phyloP scores from a whole-genome alignment of 1,284 basidiomycete genomes.

The Irpex rosettiformis region DNA sequence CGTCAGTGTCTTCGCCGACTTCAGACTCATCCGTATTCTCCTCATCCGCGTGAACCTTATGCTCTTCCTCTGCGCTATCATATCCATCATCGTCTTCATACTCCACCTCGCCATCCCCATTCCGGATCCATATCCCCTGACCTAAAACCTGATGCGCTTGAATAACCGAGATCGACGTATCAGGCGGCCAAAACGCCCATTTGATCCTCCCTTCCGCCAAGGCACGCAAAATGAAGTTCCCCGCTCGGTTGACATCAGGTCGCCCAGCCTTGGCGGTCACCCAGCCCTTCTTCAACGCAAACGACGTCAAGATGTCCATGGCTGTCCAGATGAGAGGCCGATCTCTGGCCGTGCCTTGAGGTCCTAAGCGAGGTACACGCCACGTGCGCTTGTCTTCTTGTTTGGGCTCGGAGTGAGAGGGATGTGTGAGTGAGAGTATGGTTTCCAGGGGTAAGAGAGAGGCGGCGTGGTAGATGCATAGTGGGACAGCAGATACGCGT shows the following conservation, averaged over 20 bases:
- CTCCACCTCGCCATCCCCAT: conserved; percentile 23
- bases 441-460: conserved; percentile 76
- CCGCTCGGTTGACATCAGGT: conserved; percentile 84
- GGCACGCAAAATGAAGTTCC: conserved; percentile 78
- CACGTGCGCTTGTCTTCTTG: conserved; percentile 68
- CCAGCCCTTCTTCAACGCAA: conserved; percentile 76
- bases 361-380: conserved; percentile 46
- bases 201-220: conserved; percentile 75
- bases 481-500: conserved; percentile 77
- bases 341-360: conserved; percentile 15
- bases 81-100: conserved; percentile 28
- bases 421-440: conserved; percentile 60
- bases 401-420: conserved; percentile 32
- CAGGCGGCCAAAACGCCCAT: conserved; percentile 86
- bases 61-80: conserved; percentile 26
- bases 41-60: conserved; percentile 23
- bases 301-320: conserved; percentile 76
- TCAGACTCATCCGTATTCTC: conserved; percentile 10
- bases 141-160: conserved; percentile 23
- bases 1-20: conserved; percentile 18
- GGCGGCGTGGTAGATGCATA: conserved; percentile 70
- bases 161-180: conserved; percentile 30
- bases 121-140: conserved; percentile 59
- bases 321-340: conserved; percentile 60
- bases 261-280: conserved; percentile 87